Evolutionary conservation across 371 early-diverging fungal species (phyloP), one percentile per base, ranked within the genome.

Genomic region (Rhizomucor miehei): DNA sequence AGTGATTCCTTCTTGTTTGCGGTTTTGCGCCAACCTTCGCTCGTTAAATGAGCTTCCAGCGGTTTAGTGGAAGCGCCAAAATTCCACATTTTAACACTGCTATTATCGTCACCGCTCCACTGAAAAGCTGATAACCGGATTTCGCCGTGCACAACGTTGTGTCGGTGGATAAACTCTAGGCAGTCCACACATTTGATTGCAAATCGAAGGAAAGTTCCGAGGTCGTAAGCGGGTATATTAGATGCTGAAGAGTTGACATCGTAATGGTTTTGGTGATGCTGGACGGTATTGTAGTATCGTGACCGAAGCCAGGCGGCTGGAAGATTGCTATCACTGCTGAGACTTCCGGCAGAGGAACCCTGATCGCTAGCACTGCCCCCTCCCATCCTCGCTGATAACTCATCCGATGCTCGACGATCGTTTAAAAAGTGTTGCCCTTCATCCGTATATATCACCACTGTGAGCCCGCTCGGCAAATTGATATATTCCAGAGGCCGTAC

Each of bases 21-120:
- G 2, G 72, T 65, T 44, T 71, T 75, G 20, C 75, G 49, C 75
- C 75, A 75, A 0, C 69, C 69, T 56, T 75, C 75, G 19, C 72
- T 71, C 6, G 75, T 75, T 14, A 75, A 40, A 41, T 66, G 67
- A 0, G 62, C 43, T 36, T 75, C 71, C 16, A 75, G 55, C 0
- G 71, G 62, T 55, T 65, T 70, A 2, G 61, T 50, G 1, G 65
- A 64, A 11, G 67, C 67, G 8, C 73, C 69, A 56, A 76, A 65
- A 51, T 68, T 73, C 63, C 66, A 70, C 44, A 76, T 50, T 49
- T 70, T 76, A 6, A 73, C 71, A 23, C 61, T 17, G 6, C 60
- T 47, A 6, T 51, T 49, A 39, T 68, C 73, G 20, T 66, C 65
- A 1, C 68, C 69, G 12, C 63, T 51, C 73, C 73, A 76, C 35